Conservation (phyloP, 495 filamentous ascomycete genomes). For the Penicillium cosmopolitanum region DNA sequence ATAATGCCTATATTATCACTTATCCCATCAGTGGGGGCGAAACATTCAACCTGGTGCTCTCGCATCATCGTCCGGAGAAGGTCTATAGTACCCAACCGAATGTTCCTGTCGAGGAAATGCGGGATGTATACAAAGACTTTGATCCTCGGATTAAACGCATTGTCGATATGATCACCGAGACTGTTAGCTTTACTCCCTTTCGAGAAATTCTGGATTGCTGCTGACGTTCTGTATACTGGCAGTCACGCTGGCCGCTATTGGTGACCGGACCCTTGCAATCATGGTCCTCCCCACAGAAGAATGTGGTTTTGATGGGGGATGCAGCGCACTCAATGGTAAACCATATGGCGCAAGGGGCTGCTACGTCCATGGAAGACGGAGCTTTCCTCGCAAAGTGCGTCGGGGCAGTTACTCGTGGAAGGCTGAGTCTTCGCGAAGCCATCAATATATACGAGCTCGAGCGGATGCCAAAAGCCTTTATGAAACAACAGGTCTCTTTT, state of each 20-base stretch:
- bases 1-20: conserved; percentile 41
- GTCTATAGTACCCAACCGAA: conserved; percentile 24
- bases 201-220: background rate
- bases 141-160: conserved; percentile 28
- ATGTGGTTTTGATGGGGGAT: conserved; percentile 45
- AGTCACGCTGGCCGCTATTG: conserved; percentile 38
- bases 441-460: conserved; percentile 27
- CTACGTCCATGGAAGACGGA: conserved; percentile 44
- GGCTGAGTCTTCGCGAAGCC: conserved; percentile 24
- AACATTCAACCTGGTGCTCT: conserved; percentile 52
- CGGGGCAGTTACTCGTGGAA: conserved; percentile 21
- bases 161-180: conserved; percentile 26
- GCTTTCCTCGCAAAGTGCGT: conserved; percentile 28
- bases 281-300: conserved; percentile 38
- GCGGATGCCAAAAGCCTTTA: conserved; percentile 32
- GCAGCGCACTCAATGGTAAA: conserved; percentile 54
- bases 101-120: conserved; percentile 37
- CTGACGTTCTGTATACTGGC: background rate
- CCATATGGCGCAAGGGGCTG: conserved; percentile 47
- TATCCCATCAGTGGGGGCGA: conserved; percentile 50
- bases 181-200: conserved; percentile 11
- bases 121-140: conserved; percentile 29
- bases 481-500: conserved; percentile 35
- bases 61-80: conserved; percentile 34
- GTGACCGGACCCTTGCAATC: conserved; percentile 29